Evolutionary conservation across 345 rosid species (phyloP).

Genomic region (Noccaea caerulescens): DNA sequence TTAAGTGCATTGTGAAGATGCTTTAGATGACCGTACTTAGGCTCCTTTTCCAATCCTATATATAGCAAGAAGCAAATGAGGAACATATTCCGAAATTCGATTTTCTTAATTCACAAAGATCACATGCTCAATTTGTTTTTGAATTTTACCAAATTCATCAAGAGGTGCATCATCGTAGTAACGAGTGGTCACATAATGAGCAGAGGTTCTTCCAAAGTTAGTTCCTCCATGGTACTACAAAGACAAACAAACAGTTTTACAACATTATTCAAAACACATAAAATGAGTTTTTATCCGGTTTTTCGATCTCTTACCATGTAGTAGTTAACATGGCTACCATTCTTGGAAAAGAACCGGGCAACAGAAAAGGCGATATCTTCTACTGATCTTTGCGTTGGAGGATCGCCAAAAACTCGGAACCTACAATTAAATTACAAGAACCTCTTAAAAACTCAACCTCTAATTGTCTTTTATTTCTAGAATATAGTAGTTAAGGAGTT

Average conservation of each 20-base stretch:
- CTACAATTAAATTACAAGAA: constrained; percentile 43
- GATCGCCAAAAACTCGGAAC: constrained; percentile 67
- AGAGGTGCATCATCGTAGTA: constrained; percentile 98
- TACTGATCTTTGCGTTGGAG: constrained; percentile 60
- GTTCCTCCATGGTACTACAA: constrained; percentile 94
- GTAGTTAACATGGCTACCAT: constrained; percentile 80
- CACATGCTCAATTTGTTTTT: not conserved
- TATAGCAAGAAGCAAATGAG: constrained; percentile 5
- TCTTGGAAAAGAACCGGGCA: constrained; percentile 83
- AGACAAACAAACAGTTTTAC: not conserved
- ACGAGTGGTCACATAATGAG: constrained; percentile 83
- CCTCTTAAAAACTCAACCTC: not conserved
- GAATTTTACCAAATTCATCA: constrained; percentile 74
- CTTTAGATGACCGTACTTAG: constrained; percentile 84
- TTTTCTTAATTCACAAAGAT: not conserved
- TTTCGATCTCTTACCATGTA: constrained; percentile 66
- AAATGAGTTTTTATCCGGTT: not conserved
- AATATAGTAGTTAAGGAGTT: constrained; percentile 1
- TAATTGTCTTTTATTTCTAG: not conserved
- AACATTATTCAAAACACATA: constrained; percentile 2
- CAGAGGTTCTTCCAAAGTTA: constrained; percentile 78
- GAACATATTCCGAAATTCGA: not conserved
- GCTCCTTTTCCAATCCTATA: constrained; percentile 66
- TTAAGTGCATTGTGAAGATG: constrained; percentile 75
- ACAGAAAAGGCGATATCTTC: constrained; percentile 83